Base-by-base conservation (phyloP, 805 yeast species). In the Candida stauntonica region DNA sequence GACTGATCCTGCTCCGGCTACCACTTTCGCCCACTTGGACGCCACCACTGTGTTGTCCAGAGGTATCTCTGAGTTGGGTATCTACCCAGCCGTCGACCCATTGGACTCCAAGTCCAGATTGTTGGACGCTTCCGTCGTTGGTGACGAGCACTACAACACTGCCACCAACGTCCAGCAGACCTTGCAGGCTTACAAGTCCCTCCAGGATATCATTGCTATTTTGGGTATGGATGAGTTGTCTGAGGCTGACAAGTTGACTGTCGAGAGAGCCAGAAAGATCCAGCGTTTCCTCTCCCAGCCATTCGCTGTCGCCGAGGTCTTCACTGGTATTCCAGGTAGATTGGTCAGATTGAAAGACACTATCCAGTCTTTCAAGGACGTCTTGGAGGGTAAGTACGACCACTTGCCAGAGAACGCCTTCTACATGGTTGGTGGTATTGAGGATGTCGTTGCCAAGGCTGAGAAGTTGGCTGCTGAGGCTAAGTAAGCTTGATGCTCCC, bases 141-240 rank as follows among this genome's bases (percentile, higher is more conserved):
- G 99, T 73, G 85, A 87, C 73, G 99, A 93, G 78, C 99, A 93
- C 78, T 93, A 93, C 76, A 84, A 82, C 58, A 87, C 84, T 68
- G 99, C 99, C 52, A 75, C 95, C 58, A 65, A 72, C 62, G 99
- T 93, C 58, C 99, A 93, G 79, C 93, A 89, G 77, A 93, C 99
- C 60, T 79, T 93, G 70, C 99, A 93, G 79, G 96, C 98, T 61
- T 93, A 93, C 85, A 93, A 93, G 81, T 93, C 99, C 60, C 80
- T 93, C 70, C 99, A 93, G 79, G 99, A 93, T 83, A 93, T 93
- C 73, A 93, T 93, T 82, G 99, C 99, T 72, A 93, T 93, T 81
- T 85, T 93, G 72, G 99, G 99, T 89, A 93, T 93, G 99, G 99
- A 93, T 74, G 99, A 93, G 80, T 83, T 93, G 77, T 88, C 97